Conservation (phyloP, 331 rosid species). For the Rhamnella rubrinervis region DNA sequence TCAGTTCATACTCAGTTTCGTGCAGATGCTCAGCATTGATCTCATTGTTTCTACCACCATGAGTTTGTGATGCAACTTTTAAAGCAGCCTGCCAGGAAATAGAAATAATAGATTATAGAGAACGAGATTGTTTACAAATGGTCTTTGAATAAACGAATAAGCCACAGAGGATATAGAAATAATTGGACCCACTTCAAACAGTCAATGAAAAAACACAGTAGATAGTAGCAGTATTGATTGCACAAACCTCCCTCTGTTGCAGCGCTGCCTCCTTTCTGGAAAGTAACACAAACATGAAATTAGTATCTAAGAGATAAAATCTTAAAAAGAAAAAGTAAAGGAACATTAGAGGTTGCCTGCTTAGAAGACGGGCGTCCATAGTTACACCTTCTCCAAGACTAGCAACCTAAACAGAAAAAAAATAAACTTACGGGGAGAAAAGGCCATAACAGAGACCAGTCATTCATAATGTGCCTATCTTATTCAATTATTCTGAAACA, state of each 20-base stretch:
- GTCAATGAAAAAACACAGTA: background rate
- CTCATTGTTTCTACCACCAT: constrained; percentile 58
- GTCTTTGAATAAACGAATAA: background rate
- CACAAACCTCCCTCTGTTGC: constrained; percentile 89
- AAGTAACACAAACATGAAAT: constrained; percentile 32
- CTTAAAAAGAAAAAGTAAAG: constrained; percentile 8
- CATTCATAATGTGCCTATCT: too few species aligned
- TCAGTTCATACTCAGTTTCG: constrained; percentile 46
- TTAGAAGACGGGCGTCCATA: constrained; percentile 81
- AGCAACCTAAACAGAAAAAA: constrained; percentile 54
- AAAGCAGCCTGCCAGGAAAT: constrained; percentile 75
- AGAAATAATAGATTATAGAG: background rate
- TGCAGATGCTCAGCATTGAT: constrained; percentile 57
- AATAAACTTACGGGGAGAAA: constrained; percentile 1
- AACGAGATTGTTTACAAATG: background rate
- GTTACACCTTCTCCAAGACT: constrained; percentile 82
- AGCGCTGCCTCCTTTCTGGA: constrained; percentile 94
- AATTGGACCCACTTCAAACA: too few species aligned
- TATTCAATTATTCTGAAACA: too few species aligned
- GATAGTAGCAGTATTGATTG: constrained; percentile 6
- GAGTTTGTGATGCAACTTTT: constrained; percentile 54
- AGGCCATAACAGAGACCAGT: too few species aligned
- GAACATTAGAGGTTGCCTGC: constrained; percentile 59
- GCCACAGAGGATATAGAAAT: background rate
- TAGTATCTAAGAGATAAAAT: constrained; percentile 25